Evolutionary conservation across 768 basidiomycete species (phyloP).

Genomic region (Suillus weaverae): DNA sequence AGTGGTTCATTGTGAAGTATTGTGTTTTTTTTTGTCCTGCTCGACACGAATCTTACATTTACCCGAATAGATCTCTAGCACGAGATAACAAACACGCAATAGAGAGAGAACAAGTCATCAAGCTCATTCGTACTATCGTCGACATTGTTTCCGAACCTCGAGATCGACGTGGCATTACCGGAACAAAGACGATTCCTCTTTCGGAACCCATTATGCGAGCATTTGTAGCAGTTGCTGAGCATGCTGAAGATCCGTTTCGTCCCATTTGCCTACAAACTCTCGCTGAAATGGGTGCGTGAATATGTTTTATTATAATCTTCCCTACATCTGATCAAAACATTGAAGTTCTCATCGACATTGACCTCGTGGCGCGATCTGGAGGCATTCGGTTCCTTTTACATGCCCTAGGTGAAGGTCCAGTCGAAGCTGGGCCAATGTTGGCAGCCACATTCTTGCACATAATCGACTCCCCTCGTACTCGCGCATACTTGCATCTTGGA

Average conservation of each 20-base stretch:
- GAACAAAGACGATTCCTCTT: constrained; percentile 53
- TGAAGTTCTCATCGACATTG: constrained; percentile 84
- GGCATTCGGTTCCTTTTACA: constrained; percentile 86
- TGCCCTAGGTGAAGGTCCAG: constrained; percentile 86
- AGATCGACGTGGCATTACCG: constrained; percentile 39
- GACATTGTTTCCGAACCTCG: constrained; percentile 67
- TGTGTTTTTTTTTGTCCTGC: constrained; percentile 18
- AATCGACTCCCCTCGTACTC: constrained; percentile 80
- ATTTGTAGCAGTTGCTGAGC: constrained; percentile 91
- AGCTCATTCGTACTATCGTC: constrained; percentile 81
- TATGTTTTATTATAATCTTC: constrained; percentile 3
- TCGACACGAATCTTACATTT: constrained; percentile 10
- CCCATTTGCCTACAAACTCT: constrained; percentile 82
- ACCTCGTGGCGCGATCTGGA: constrained; percentile 75
- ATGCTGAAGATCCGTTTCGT: constrained; percentile 86
- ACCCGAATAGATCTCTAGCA: constrained; percentile 63
- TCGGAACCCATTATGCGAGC: constrained; percentile 82
- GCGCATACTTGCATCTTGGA: constrained; percentile 76
- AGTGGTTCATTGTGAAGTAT: constrained; percentile 91
- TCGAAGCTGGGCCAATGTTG: constrained; percentile 76
- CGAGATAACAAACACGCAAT: constrained; percentile 80
- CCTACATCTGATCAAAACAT: constrained; percentile 12
- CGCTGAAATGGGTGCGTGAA: constrained; percentile 77
- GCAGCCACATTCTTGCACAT: constrained; percentile 81
- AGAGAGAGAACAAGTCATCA: constrained; percentile 92